These are phyloP conservation scores for Leishmania guyanensis DNA, from an alignment of 208 protist species.

Conservation along the genomic window DNA sequence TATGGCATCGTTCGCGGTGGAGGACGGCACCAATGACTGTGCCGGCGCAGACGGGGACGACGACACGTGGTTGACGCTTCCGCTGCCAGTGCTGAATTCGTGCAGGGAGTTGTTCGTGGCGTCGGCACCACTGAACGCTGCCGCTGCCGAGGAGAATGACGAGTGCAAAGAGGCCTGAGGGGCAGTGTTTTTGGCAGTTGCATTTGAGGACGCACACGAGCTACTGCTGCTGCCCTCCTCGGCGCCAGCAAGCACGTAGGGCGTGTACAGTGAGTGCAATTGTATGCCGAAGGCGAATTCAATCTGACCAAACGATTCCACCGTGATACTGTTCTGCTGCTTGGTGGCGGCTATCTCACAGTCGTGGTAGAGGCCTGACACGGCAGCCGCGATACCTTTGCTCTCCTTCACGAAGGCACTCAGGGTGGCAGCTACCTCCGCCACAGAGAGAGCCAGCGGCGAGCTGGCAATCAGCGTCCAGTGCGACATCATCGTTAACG, in stretches of 20 bases:
- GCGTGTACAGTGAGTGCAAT: slow-evolving; percentile 41
- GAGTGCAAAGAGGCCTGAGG: background rate
- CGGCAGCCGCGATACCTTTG: slow-evolving; percentile 26
- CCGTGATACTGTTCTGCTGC: slow-evolving; percentile 27
- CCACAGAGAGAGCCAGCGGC: slow-evolving; percentile 49
- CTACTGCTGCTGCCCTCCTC: slow-evolving; percentile 4
- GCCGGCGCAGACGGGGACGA: background rate
- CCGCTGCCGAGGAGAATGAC: background rate
- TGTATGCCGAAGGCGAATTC: slow-evolving; percentile 35
- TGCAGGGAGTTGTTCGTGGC: background rate
- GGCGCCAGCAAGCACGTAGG: slow-evolving; percentile 29
- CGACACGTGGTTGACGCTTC: background rate
- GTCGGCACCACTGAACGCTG: background rate
- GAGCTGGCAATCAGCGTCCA: slow-evolving; percentile 51
- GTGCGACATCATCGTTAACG: slow-evolving; percentile 55
- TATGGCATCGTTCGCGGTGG: background rate
- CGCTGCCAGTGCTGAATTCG: background rate
- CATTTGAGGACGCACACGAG: background rate
- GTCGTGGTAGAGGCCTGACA: slow-evolving; percentile 22
- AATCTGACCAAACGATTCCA: slow-evolving; percentile 37
- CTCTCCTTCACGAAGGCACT: slow-evolving; percentile 36
- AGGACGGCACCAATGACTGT: background rate
- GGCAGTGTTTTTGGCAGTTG: background rate
- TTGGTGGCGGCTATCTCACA: slow-evolving; percentile 34
- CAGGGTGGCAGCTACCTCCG: slow-evolving; percentile 44